Conservation (phyloP, 331 rosid species). For the Quercus lobata region DNA sequence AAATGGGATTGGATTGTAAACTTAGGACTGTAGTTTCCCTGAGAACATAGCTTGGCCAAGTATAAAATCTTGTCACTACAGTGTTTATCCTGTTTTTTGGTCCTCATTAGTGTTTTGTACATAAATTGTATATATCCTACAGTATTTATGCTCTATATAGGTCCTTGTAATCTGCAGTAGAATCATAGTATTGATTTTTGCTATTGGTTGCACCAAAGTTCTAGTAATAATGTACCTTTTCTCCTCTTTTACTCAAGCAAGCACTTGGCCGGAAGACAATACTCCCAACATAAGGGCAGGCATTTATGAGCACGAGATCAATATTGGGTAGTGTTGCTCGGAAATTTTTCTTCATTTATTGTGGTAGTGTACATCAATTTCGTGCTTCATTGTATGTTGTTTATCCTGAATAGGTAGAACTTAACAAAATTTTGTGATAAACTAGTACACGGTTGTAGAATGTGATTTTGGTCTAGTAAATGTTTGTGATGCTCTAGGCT, state of each 20-base stretch:
- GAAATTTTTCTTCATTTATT: background rate
- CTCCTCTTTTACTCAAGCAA: background rate
- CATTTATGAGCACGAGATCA: background rate
- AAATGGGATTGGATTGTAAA: background rate
- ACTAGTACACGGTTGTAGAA: background rate
- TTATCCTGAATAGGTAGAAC: too few species aligned
- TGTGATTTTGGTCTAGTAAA: background rate
- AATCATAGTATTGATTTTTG: background rate
- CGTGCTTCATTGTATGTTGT: background rate
- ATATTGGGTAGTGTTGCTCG: background rate
- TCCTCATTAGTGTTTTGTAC: conserved; percentile 17
- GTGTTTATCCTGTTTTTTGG: conserved; percentile 1
- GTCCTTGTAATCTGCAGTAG: conserved; percentile 6
- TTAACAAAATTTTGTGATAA: too few species aligned
- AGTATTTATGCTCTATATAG: background rate
- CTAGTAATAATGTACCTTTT: background rate
- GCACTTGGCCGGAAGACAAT: background rate
- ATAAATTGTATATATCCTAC: conserved; percentile 28
- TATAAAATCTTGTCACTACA: background rate
- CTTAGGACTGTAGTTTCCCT: background rate
- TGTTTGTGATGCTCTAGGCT: background rate
- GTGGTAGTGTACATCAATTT: background rate
- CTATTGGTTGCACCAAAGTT: background rate
- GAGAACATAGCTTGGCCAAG: conserved; percentile 11
- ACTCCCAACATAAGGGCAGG: background rate